Conservation (phyloP, 306 rosid species). For the Casuarina cunninghamiana region DNA sequence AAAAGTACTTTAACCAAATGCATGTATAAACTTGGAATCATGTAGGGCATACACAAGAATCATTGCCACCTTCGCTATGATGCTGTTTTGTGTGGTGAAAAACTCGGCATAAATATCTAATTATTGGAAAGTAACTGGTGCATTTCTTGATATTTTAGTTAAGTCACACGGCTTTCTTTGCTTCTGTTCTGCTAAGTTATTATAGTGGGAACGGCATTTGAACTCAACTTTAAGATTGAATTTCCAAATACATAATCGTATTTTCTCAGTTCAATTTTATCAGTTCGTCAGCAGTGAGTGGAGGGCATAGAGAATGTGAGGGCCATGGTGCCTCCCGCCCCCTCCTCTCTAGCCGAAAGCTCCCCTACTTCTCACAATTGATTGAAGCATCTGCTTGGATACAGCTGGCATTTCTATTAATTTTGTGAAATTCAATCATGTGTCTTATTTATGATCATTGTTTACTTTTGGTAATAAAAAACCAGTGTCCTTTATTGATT, state of each 20-base stretch:
- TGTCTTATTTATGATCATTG: background rate
- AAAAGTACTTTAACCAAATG: background rate
- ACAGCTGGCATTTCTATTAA: background rate
- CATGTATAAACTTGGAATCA: background rate
- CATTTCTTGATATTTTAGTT: conserved; percentile 1
- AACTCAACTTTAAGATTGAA: background rate
- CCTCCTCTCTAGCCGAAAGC: background rate
- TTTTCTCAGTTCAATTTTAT: conserved; percentile 5
- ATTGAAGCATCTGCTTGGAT: background rate
- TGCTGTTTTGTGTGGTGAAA: conserved; percentile 1
- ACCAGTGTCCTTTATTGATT: background rate
- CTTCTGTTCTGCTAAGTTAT: background rate
- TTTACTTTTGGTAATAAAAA: background rate
- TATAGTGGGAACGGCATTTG: background rate
- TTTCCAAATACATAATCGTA: background rate
- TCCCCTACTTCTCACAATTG: background rate
- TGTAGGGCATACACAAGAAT: background rate
- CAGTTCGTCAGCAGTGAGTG: background rate
- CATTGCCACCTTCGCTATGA: background rate
- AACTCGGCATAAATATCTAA: conserved; percentile 1
- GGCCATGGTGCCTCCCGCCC: background rate
- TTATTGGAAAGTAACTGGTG: conserved; percentile 5
- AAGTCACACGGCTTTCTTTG: conserved; percentile 6
- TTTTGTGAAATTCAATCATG: background rate
- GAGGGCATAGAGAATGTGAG: background rate